phyloP scores from a whole-genome alignment of 2,329 filamentous ascomycete genomes.

The Phialophora tarda region DNA sequence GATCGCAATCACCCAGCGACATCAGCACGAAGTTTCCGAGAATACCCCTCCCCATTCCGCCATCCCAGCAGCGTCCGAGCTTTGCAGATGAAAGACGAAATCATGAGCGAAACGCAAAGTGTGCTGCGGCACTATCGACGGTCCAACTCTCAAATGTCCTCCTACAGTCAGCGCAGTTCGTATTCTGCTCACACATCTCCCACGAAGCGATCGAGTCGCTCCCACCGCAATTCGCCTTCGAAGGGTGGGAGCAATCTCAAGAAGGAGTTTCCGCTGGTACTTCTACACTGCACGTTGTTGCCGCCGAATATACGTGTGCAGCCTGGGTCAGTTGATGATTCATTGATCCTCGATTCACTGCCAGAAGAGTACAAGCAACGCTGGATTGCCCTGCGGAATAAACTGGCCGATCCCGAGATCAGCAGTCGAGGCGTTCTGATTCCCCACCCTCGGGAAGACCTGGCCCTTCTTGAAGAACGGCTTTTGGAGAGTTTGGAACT shows the following conservation, averaged over 20 bases:
- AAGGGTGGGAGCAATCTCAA: conserved; percentile 44
- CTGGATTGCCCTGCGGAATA: conserved; percentile 61
- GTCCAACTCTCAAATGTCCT: conserved; percentile 35
- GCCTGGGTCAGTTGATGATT: conserved; percentile 45
- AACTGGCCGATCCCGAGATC: conserved; percentile 60
- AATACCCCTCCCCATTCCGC: conserved; percentile 48
- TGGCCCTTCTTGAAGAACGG: conserved; percentile 67
- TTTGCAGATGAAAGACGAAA: conserved; percentile 49
- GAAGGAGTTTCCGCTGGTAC: conserved; percentile 62
- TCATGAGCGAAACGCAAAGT: conserved; percentile 50
- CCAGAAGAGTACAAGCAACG: conserved; percentile 53
- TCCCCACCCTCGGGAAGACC: conserved; percentile 67
- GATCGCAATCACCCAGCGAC: not conserved
- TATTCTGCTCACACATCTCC: conserved; percentile 35
- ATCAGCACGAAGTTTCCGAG: conserved; percentile 33
- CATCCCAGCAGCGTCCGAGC: conserved; percentile 54
- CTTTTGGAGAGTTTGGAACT: conserved; percentile 66
- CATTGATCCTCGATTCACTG: conserved; percentile 57
- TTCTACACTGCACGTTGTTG: conserved; percentile 66
- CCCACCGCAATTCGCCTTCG: conserved; percentile 25
- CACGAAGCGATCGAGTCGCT: conserved; percentile 33
- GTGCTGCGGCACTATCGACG: conserved; percentile 42
- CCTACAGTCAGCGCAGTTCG: conserved; percentile 32
- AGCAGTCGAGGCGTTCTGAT: conserved; percentile 65
- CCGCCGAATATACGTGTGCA: conserved; percentile 59